Evolutionary conservation across 768 basidiomycete species (phyloP), one percentile per base, ranked within the genome.

Genomic region (Russula sp.): DNA sequence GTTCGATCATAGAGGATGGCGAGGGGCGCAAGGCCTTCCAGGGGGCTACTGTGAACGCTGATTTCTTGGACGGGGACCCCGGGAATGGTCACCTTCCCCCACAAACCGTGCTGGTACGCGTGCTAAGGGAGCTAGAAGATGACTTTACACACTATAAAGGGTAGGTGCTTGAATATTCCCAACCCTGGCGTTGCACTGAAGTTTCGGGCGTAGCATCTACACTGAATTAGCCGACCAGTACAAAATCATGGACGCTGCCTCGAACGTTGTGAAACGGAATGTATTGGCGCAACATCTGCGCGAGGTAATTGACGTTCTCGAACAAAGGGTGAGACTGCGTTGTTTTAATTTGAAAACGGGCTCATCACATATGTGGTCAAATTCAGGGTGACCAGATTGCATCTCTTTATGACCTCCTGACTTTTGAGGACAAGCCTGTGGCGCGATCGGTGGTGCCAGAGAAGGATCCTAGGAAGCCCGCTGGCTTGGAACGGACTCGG

Each of bases 81-180:
- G 25, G 46, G 25, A 68, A 71, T 16, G 67, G 70, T 45, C 78
- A 77, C 52, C 67, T 90, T 7, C 94, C 93, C 2, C 89, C 93
- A 25, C 95, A 98, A 73, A 94, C 93, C 0, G 83, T 96, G 13
- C 80, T 97, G 4, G 80, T 85, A 34, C 78, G 89, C 4, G 92
- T 97, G 11, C 75, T 98, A 35, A 72, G 87, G 62, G 93, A 96
- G 73, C 77, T 99, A 8, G 96, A 98, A 71, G 93, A 93, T 63
- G 96, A 99, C 70, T 98, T 98, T 69, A 83, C 83, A 39, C 92
- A 93, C 74, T 96, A 95, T 73, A 97, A 93, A 75, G 85, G 88
- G 97, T 98, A 66, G 34, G 85, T 76, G 25, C 20, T 7, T 36
- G 39, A 18, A 60, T 50, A 49, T 41, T 45, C n/a, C 58, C 48